phyloP scores from a whole-genome alignment of 2,329 filamentous ascomycete species.

The Metarhizium sp. region DNA sequence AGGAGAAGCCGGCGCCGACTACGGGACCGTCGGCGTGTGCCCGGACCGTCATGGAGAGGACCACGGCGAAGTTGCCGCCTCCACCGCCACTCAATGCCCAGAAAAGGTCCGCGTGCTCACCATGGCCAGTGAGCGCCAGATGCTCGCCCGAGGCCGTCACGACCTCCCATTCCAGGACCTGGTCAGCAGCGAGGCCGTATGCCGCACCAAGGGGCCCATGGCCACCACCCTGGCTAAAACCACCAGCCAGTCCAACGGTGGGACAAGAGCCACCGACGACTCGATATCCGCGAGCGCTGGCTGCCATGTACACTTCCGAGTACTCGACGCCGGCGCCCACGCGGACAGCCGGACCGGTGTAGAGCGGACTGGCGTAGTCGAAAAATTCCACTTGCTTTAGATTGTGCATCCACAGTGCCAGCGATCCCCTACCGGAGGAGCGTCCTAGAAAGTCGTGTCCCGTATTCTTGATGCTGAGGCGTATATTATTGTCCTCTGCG shows the following conservation, averaged over 20 bases:
- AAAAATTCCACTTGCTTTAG: constrained; percentile 32
- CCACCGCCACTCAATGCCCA: constrained; percentile 56
- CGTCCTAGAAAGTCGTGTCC: constrained; percentile 24
- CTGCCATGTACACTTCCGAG: constrained; percentile 34
- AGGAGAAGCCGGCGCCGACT: constrained; percentile 33
- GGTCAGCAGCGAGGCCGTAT: constrained; percentile 52
- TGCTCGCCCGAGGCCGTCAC: constrained; percentile 23
- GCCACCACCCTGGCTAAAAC: constrained; percentile 52
- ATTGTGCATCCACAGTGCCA: constrained; percentile 29
- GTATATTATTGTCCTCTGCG: constrained; percentile 25
- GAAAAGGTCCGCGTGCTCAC: constrained; percentile 39
- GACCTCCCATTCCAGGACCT: constrained; percentile 46
- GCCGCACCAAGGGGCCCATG: constrained; percentile 41
- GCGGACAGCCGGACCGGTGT: constrained; percentile 41
- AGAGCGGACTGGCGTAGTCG: constrained; percentile 31
- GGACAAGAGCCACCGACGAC: constrained; percentile 45
- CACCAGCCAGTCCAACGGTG: constrained; percentile 49
- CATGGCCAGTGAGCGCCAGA: no score
- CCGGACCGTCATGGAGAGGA: constrained; percentile 44
- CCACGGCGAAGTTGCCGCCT: constrained; percentile 48
- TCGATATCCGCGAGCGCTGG: constrained; percentile 33
- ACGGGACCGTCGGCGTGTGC: constrained; percentile 34
- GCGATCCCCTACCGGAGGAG: constrained; percentile 28
- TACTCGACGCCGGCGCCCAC: constrained; percentile 44
- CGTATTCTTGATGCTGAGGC: constrained; percentile 25